Conservation (phyloP, 179 eudicot genomes). For the Nepenthes alata region DNA sequence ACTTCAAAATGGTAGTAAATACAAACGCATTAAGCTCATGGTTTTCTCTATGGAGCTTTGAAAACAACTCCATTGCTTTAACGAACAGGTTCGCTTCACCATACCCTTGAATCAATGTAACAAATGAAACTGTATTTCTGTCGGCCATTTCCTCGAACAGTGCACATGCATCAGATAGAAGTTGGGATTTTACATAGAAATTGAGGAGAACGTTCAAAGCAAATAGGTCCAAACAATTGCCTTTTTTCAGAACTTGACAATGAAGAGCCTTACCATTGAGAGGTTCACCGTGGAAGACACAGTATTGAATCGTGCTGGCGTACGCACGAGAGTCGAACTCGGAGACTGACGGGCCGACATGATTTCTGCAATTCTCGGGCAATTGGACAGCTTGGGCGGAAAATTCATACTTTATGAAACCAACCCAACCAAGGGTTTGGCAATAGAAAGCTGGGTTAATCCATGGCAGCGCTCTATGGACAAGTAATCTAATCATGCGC, state of each 20-base stretch:
- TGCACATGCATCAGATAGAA: slow-evolving; percentile 24
- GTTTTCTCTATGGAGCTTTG: slow-evolving; percentile 39
- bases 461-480: slow-evolving; percentile 5
- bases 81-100: slow-evolving; percentile 13
- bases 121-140: slow-evolving; percentile 45
- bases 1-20: slow-evolving; percentile 49
- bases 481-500: slow-evolving; percentile 4
- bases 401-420: neutral
- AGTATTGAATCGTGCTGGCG: slow-evolving; percentile 32
- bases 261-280: slow-evolving; percentile 34
- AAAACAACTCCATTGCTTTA: slow-evolving; percentile 34
- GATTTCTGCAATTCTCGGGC: neutral
- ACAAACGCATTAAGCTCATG: slow-evolving; percentile 57
- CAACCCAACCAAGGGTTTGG: neutral
- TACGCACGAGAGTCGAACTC: slow-evolving; percentile 30
- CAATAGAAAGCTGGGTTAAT: neutral
- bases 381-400: slow-evolving; percentile 15
- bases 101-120: slow-evolving; percentile 52
- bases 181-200: slow-evolving; percentile 27
- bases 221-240: slow-evolving; percentile 47
- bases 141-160: slow-evolving; percentile 52
- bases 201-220: slow-evolving; percentile 43
- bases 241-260: slow-evolving; percentile 36
- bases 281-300: slow-evolving; percentile 14
- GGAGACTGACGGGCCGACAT: neutral